Evolutionary conservation across 225 moss, liverwort and hornwort genomes (phyloP), one percentile per base, ranked within the genome.

Genomic region (Marchantia polymorpha): DNA sequence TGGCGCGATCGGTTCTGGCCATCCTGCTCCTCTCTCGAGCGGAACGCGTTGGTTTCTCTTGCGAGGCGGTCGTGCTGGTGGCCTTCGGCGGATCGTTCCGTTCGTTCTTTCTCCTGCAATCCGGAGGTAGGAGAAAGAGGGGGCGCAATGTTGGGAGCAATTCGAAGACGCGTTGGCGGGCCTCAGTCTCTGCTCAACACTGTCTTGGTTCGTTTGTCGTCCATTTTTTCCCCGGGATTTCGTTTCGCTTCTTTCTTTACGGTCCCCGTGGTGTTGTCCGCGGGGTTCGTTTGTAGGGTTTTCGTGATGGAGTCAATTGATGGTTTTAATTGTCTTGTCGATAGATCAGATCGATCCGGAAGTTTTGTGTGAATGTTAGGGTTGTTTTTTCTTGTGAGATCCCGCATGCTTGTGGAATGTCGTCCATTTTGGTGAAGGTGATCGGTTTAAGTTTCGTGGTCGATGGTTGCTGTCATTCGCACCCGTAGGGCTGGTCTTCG

Each of bases 71-170:
- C n/a, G 31, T 71, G 22, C 50, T 69, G 69, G 47, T 20, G 19
- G 12, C 47, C 5, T 17, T 46, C 14, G 0, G 69, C 46, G 0
- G 46, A 69, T 69, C 47, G 47, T 71, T 49, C 30, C 47, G 47
- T 71, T 49, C 30, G 49, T 39, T 49, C 71, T 50, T 51, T 51
- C 71, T 39, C 39, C 39, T 11, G 71, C 71, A 71, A 50, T 71
- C 25, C 71, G 50, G 9, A 49, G 12, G 39, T 39, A 39, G 39
- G 39, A 39, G 39, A 39, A 22, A 46, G 75, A 39, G 25, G 20
- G 72, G 80, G 6, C 82, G 81, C 75, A 81, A 87, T 84, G 87
- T 80, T 69, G 84, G 79, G 74, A 79, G 84, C 84, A 8, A 19
- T 74, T 15, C 79, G 82, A 71, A 54, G 78, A 16, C 69, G 77